Conservation (phyloP, 78 protist genomes). For the Chrysochromulina parva region DNA sequence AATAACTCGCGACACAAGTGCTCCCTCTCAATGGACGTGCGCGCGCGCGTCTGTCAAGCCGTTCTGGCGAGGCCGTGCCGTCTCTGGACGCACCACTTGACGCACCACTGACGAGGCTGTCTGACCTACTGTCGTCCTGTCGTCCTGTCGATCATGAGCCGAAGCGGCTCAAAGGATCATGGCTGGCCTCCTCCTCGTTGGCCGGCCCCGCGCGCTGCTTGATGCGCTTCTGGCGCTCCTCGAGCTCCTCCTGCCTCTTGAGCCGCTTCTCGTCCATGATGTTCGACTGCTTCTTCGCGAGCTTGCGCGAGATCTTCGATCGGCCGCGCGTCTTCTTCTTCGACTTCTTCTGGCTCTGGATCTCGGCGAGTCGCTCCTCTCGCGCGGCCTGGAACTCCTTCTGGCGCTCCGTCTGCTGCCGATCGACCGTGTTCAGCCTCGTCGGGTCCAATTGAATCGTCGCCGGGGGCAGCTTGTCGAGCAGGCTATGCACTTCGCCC, state of each 20-base stretch:
- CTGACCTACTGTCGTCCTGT: too few species aligned
- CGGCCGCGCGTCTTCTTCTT: conserved; percentile 7
- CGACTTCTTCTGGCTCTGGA: too few species aligned
- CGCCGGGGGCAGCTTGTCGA: conserved; percentile 75
- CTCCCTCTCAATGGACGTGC: too few species aligned
- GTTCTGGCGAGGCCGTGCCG: too few species aligned
- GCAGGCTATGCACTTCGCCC: conserved; percentile 66
- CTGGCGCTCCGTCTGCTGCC: background rate
- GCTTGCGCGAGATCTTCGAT: background rate
- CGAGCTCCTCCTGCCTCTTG: background rate
- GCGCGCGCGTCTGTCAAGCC: too few species aligned
- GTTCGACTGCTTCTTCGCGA: conserved; percentile 14
- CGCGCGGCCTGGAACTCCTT: background rate
- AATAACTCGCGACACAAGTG: too few species aligned
- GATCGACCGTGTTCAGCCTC: background rate
- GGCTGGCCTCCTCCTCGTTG: too few species aligned
- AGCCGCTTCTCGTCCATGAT: conserved; percentile 3
- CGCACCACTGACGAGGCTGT: too few species aligned
- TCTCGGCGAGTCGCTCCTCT: background rate
- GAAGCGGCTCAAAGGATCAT: too few species aligned
- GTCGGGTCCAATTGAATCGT: background rate
- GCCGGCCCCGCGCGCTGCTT: too few species aligned
- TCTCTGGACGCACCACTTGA: too few species aligned
- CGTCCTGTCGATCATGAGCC: too few species aligned
- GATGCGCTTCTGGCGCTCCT: background rate